Base-by-base conservation (phyloP, 768 basidiomycete species). In the Suillus plorans region DNA sequence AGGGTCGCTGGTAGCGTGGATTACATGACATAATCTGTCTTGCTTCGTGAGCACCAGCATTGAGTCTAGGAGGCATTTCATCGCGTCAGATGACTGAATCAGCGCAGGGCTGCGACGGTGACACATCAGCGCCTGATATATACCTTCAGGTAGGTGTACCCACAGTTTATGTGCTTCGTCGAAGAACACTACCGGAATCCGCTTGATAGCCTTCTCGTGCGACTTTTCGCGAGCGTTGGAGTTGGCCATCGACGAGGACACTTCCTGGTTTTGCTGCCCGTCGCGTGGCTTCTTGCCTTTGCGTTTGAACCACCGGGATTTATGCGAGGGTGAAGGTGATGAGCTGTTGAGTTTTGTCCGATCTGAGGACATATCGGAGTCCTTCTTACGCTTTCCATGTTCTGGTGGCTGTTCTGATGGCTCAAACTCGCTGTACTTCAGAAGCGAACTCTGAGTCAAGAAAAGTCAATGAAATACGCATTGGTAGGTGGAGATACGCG, bases 41-140 rank as follows among this genome's bases (percentile, higher is more conserved):
- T 94, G 93, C 78, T 94, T 94, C 39, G 93, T 93, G 62, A 94
- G 78, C 16, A 94, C 92, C 22, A 94, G 85, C 85, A 93, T 91
- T 14, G 91, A 90, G 70, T 94, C 93, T 41, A 95, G 82, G 18
- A 95, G 77, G 67, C 87, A 89, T 73, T 93, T 94, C 90, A 95
- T 92, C 4, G 91, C 85, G 37, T 91, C 91, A 4, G 82, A 81
- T 0, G 90, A 92, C 68, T 90, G 87, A 49, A 94, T 90, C 50
- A 94, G 80, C 6, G 87, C 83, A 0, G 91, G 91, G 56, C 87
- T 94, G 70, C 25, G 13, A 36, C 58, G 31, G 34, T 50, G n/a
- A 55, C 50, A 55, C 13, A n/a, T 62, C 66, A 41, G 63, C 52
- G 61, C 60, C 60, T 44, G 37, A 7, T 22, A 22, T 7, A 50